Base-by-base conservation (phyloP, 192 early-diverging fungal genomes). In the Coemansia sp. region DNA sequence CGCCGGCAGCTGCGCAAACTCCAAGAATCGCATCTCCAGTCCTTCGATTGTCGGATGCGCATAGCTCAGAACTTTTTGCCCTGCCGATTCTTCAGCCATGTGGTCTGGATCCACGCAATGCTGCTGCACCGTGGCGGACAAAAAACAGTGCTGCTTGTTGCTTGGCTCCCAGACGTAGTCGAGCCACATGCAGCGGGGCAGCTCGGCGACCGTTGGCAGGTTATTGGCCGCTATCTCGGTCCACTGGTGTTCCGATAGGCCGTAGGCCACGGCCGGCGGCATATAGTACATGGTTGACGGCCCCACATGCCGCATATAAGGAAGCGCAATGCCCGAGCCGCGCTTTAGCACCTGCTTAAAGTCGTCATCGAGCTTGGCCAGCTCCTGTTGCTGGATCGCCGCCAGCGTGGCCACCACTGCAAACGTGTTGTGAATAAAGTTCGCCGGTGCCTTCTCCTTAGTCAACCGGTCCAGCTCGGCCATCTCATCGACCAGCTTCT, bases 351-450 rank as follows among this genome's bases (percentile, higher is more conserved):
- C 50, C 51, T 59, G 50, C 22, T 9, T 23, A 0, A 54, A 8
- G 9, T 76, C 67, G 11, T 55, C 55, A 17, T 55, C 63, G 28
- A 76, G 43, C 15, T 55, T 62, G 0, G 19, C 17, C 11, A 76
- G 27, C 23, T 76, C 73, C 38, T 66, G 67, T n/a, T 10, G 49
- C 26, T 76, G 73, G 20, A 76, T 53, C 50, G 65, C 67, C 1
- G 54, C 48, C 8, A 76, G 43, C 34, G 73, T 76, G 5, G 73
- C 54, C 2, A 48, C 47, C 0, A 62, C 28, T 0, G 73, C 66
- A 56, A 76, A 76, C 12, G 58, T 70, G 39, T 69, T 76, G 55
- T 70, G 67, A 23, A 76, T 65, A 29, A 76, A 62, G 32, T 58
- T 76, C 0, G 58, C 73, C 5, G 67, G 62, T 2, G 62, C 23